phyloP scores from a whole-genome alignment of 169 alveolate genomes.

The Eimeria falciformis region DNA sequence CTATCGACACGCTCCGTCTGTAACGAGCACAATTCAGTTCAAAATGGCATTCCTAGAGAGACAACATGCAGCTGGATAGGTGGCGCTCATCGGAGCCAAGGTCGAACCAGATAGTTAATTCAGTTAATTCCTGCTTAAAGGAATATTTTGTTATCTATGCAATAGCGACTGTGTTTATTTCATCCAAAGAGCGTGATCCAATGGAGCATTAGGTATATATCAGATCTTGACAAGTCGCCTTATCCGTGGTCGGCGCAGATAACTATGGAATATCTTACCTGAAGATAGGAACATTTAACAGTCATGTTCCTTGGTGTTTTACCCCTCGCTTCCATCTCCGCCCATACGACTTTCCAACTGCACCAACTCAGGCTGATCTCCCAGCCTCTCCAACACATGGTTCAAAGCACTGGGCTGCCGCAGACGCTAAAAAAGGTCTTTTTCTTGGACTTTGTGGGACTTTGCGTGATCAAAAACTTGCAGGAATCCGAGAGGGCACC shows the following conservation, averaged over 20 bases:
- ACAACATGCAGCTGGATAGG: too few species aligned
- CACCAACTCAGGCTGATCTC: conserved; percentile 69
- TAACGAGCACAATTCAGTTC: too few species aligned
- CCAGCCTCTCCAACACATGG: conserved; percentile 67
- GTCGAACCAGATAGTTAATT: too few species aligned
- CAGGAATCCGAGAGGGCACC: conserved; percentile 66
- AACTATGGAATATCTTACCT: background rate
- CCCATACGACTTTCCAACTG: conserved; percentile 59
- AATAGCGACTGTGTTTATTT: too few species aligned
- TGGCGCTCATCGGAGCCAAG: too few species aligned
- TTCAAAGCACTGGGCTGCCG: conserved; percentile 53
- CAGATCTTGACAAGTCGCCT: too few species aligned
- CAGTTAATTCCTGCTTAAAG: too few species aligned
- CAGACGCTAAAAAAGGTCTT: conserved; percentile 44
- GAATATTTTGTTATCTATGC: too few species aligned
- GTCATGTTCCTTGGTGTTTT: conserved; percentile 58
- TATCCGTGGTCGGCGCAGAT: background rate
- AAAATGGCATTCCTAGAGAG: too few species aligned
- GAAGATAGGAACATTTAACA: conserved; percentile 43
- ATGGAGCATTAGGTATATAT: too few species aligned
- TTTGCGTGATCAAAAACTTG: conserved; percentile 27
- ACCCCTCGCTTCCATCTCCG: conserved; percentile 29
- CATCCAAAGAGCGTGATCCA: too few species aligned
- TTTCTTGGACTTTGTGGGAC: conserved; percentile 56
- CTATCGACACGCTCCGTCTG: conserved; percentile 68